Evolutionary conservation across 371 early-diverging fungal genomes (phyloP).

Genomic region (Mortierella sp.): DNA sequence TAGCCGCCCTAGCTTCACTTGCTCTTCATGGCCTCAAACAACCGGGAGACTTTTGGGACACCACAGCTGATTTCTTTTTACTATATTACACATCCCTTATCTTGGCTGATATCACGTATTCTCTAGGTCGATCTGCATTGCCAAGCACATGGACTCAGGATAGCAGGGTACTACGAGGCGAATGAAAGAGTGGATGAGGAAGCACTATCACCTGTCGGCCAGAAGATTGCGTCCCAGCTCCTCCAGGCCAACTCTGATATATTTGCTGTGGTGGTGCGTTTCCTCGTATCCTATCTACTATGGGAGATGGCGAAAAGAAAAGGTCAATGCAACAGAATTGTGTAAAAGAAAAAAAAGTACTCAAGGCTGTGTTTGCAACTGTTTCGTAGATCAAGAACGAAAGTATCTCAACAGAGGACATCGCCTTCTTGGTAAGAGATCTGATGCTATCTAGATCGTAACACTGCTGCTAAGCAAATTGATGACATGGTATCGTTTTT

Average conservation of each 20-base stretch:
- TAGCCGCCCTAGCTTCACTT: no score
- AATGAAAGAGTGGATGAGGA: constrained; percentile 60
- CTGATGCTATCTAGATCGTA: no score
- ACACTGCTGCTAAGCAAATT: no score
- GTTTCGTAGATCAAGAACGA: constrained; percentile 47
- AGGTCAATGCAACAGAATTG: no score
- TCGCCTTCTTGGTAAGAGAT: constrained; percentile 54
- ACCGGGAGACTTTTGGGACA: no score
- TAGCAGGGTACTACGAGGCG: constrained; percentile 74
- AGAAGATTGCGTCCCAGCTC: constrained; percentile 65
- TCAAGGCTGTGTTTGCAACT: no score
- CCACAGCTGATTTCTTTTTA: no score
- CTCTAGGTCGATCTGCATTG: constrained; percentile 65
- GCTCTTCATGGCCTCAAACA: no score
- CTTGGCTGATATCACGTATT: background rate
- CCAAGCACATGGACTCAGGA: constrained; percentile 55
- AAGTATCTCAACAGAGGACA: constrained; percentile 27
- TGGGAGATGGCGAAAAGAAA: no score
- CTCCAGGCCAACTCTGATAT: constrained; percentile 54
- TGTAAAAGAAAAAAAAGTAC: no score
- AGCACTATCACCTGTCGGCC: constrained; percentile 59
- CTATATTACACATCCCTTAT: background rate
- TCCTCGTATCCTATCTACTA: background rate
- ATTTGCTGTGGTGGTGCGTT: constrained; percentile 58
- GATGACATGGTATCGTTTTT: no score